Evolutionary conservation across 805 yeast species (phyloP).

Genomic region (Pichia rugopelliculosa): DNA sequence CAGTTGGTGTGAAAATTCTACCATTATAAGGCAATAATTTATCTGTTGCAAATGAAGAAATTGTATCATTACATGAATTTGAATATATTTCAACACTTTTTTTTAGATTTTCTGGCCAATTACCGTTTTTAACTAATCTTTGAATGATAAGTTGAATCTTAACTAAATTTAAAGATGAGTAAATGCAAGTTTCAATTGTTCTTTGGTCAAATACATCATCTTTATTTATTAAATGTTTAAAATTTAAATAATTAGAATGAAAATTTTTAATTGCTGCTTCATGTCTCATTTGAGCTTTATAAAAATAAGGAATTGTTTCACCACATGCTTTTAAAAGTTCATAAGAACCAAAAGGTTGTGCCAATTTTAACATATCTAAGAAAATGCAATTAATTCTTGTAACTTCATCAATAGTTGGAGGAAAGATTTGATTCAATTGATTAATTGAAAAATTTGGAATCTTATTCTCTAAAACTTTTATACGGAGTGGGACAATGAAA

Average conservation of each 20-base stretch:
- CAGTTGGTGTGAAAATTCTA: conserved; percentile 84
- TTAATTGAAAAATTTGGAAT: conserved; percentile 49
- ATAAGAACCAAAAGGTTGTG: conserved; percentile 60
- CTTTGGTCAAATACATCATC: conserved; percentile 37
- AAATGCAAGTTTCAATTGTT: conserved; percentile 53
- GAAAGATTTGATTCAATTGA: conserved; percentile 71
- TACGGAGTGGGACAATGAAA: conserved; percentile 70
- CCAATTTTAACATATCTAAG: conserved; percentile 63
- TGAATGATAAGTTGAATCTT: conserved; percentile 62
- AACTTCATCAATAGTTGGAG: conserved; percentile 93
- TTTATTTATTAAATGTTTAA: conserved; percentile 32
- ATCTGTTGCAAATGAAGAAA: conserved; percentile 73
- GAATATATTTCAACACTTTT: conserved; percentile 35
- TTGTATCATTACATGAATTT: conserved; percentile 51
- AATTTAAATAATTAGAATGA: conserved; percentile 35
- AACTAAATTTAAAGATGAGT: conserved; percentile 64
- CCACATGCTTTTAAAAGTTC: conserved; percentile 80
- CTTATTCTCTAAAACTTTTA: conserved; percentile 52
- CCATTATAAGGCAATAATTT: conserved; percentile 44
- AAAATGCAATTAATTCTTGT: conserved; percentile 83
- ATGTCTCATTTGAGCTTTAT: conserved; percentile 87
- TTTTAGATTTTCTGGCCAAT: conserved; percentile 32
- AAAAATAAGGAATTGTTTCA: conserved; percentile 78
- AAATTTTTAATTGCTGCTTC: conserved; percentile 83
- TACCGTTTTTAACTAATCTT: conserved; percentile 46